Conservation (phyloP, 2,329 filamentous ascomycete genomes). For the Cercospora canescens region DNA sequence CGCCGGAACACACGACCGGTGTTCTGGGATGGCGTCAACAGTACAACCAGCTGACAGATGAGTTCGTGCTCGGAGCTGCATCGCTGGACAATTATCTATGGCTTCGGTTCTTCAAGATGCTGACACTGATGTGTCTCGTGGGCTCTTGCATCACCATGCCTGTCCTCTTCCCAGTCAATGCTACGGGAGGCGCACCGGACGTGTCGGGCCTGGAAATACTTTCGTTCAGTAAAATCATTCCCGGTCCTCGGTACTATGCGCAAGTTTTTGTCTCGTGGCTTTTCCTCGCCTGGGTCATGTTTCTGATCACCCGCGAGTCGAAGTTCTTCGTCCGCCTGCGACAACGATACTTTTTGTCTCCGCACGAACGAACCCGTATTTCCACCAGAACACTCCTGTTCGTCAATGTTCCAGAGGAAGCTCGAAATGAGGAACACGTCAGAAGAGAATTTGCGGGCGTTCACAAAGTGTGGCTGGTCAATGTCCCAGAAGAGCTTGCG, state of each 20-base stretch:
- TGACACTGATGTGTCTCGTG: constrained; percentile 42
- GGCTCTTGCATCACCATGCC: constrained; percentile 49
- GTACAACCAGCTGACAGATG: constrained; percentile 33
- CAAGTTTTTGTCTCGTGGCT: constrained; percentile 42
- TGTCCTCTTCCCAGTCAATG: constrained; percentile 49
- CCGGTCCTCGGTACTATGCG: constrained; percentile 43
- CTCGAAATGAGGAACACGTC: constrained; percentile 40
- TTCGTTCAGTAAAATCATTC: constrained; percentile 41
- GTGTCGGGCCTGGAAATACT: constrained; percentile 31
- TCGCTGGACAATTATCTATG: constrained; percentile 51
- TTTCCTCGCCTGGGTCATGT: constrained; percentile 45
- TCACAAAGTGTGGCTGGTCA: constrained; percentile 47
- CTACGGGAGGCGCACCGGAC: constrained; percentile 32
- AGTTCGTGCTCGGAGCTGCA: constrained; percentile 46
- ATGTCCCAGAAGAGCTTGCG: constrained; percentile 46
- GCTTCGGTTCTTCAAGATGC: constrained; percentile 48
- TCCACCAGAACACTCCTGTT: constrained; percentile 49
- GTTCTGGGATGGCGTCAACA: constrained; percentile 54
- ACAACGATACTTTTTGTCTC: constrained; percentile 48
- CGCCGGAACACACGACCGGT: constrained; percentile 45
- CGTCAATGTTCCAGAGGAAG: constrained; percentile 45
- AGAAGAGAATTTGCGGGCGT: constrained; percentile 41
- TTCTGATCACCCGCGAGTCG: constrained; percentile 47
- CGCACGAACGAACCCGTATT: constrained; percentile 44
- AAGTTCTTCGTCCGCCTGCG: constrained; percentile 48